These are phyloP conservation scores for Picochlorum sp. DNA, from an alignment of 139 green algal genomes.

Conservation along the genomic window DNA sequence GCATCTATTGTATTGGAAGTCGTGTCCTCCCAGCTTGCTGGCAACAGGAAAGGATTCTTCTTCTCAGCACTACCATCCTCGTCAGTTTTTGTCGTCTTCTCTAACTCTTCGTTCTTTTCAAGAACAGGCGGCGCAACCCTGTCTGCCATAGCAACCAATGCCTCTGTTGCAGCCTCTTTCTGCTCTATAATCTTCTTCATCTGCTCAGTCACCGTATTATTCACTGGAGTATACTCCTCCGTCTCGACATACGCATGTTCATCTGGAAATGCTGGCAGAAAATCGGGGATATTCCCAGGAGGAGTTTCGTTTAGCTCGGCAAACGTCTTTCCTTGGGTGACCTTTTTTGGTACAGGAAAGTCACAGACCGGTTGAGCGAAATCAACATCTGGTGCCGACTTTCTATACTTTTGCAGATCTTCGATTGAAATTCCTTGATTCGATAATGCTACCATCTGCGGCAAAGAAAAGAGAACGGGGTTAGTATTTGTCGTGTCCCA, in stretches of 20 bases:
- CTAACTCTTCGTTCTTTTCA: background rate
- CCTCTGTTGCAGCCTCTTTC: background rate
- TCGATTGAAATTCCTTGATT: slow-evolving; percentile 56
- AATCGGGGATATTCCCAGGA: slow-evolving; percentile 59
- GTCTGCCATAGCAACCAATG: background rate
- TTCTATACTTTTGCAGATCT: slow-evolving; percentile 37
- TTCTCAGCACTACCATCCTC: slow-evolving; percentile 8
- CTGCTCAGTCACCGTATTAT: slow-evolving; percentile 14
- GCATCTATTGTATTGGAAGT: background rate
- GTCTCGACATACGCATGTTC: slow-evolving; percentile 40
- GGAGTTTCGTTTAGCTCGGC: slow-evolving; percentile 35
- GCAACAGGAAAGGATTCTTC: slow-evolving; percentile 29
- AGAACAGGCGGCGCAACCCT: background rate
- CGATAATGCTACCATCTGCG: slow-evolving; percentile 53
- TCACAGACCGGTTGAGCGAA: slow-evolving; percentile 56
- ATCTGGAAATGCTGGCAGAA: slow-evolving; percentile 79
- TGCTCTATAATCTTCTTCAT: background rate
- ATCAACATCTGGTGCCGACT: slow-evolving; percentile 34
- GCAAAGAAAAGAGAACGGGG: background rate
- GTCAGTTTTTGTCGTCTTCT: slow-evolving; percentile 4
- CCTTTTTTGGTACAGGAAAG: slow-evolving; percentile 36
- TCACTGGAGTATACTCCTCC: slow-evolving; percentile 42
- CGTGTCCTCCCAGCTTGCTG: slow-evolving; percentile 13
- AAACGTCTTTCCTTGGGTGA: slow-evolving; percentile 25
- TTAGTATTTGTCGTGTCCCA: background rate